Base-by-base conservation (phyloP, 345 rosid species). In the Euphorbia lathyris region DNA sequence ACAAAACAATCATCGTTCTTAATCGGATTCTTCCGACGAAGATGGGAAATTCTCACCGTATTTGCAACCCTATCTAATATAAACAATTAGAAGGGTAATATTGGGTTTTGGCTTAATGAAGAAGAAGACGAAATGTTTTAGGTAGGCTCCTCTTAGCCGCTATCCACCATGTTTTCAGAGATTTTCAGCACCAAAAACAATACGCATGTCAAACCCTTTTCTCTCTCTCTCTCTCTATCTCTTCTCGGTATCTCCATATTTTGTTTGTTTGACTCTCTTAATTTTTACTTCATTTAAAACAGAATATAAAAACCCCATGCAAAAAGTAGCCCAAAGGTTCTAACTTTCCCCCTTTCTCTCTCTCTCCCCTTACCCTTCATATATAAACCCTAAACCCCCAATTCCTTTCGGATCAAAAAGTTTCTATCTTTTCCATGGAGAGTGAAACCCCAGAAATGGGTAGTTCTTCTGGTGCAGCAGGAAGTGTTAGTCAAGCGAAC, bases 81-180 rank as follows among this genome's bases (percentile, higher is more conserved):
- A n/a, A n/a, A n/a, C n/a, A 34, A 34, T 34, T 34, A 34, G 7
- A 3, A 34, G 7, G 7, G 38, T 2, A 34, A 2, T 34, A 34
- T 34, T 34, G 38, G 38, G 38, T 34, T 34, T 34, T 34, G 38
- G 7, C 7, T 34, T 34, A 7, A 34, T 2, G 11, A 9, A 9
- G 43, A 40, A 40, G 43, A 40, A 40, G 43, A 40, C 43, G 43
- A 40, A 40, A 40, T n/a, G 38, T 7, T 34, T 34, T 34, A 34
- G 12, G 23, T 53, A 55, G 56, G n/a, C 25, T 19, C 58, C 63
- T 66, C 72, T 62, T 67, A 71, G 87, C 91, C 91, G 85, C 96
- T 87, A 78, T 78, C 78, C 79, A 68, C 93, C 89, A 92, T 88
- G 96, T 90, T 90, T 92, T 90, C 96, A 90, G 97, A 85, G 95